A percentile compares a stretch with the other conserved stretches of the same genome.
phyloP scores from a whole-genome alignment of 2,329 filamentous ascomycete genomes.

The Alternaria conjuncta region DNA sequence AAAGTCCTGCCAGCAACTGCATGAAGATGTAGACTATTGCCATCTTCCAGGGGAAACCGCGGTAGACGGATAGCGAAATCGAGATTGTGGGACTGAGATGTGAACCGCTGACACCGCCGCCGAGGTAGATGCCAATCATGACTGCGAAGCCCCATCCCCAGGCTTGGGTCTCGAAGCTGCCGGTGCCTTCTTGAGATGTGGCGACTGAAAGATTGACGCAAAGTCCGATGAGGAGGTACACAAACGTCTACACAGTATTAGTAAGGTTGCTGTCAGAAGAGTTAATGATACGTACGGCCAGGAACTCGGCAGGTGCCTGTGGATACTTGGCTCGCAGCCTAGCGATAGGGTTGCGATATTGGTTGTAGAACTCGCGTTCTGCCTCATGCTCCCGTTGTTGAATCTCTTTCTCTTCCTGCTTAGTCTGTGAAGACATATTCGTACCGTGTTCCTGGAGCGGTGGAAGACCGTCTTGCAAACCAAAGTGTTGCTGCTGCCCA shows the following conservation, averaged over 20 bases:
- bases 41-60: slow-evolving; percentile 64
- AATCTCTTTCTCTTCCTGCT: slow-evolving; percentile 48
- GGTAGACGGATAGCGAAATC: slow-evolving; percentile 56
- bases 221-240: slow-evolving; percentile 54
- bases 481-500: slow-evolving; percentile 38
- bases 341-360: slow-evolving; percentile 60
- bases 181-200: slow-evolving; percentile 53
- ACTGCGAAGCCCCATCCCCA: slow-evolving; percentile 61
- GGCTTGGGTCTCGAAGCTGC: slow-evolving; percentile 37
- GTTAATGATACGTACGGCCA: slow-evolving; percentile 49
- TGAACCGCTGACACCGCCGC: slow-evolving; percentile 56
- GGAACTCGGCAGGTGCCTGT: slow-evolving; percentile 61
- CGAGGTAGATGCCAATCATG: slow-evolving; percentile 58
- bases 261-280: background rate
- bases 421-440: slow-evolving; percentile 32
- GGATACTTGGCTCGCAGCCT: slow-evolving; percentile 59
- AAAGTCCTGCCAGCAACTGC: slow-evolving; percentile 61
- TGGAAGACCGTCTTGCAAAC: slow-evolving; percentile 55
- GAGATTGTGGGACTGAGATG: slow-evolving; percentile 59
- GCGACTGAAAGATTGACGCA: slow-evolving; percentile 58
- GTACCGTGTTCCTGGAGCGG: slow-evolving; percentile 40
- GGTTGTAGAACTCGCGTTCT: slow-evolving; percentile 55
- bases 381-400: slow-evolving; percentile 53
- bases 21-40: slow-evolving; percentile 59
- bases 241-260: slow-evolving; percentile 24